Evolutionary conservation across 2,329 filamentous ascomycete species (phyloP), one percentile per base, ranked within the genome.

Genomic region (Beauveria caledonica): DNA sequence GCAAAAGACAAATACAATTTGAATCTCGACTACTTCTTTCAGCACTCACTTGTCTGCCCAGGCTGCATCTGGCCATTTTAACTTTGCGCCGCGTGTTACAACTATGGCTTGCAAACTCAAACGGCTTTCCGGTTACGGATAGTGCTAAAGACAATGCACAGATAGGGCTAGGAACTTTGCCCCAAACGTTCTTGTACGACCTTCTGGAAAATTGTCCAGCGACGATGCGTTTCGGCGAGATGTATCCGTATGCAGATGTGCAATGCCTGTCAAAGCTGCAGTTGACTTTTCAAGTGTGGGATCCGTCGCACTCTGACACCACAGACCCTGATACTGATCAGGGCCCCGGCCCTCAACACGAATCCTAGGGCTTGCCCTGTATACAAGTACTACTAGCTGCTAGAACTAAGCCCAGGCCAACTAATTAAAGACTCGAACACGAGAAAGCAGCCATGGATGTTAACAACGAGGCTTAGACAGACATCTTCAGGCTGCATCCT

Each of bases 101-200:
- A 42, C 23, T 57, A 45, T 27, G 55, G 40, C 44, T 57, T 50
- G 33, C 55, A 58, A 40, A 50, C 55, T 29, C 45, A 58, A 50
- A 7, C 33, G 27, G 25, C 23, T 40, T 46, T 15, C n/a, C n/a
- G n/a, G n/a, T n/a, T n/a, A n/a, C 45, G 11, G 55, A 33, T 36
- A 23, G 25, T 58, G 39, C 49, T 39, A 46, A 45, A 44, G 48
- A n/a, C 45, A 3, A 36, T 27, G 23, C 48, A 45, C 19, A 49
- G n/a, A 45, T 45, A 45, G 39, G 53, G 46, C 45, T 50, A 50
- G 27, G 45, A 33, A 58, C 23, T 29, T 21, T 36, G 13, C 23
- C 36, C 21, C 23, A 19, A 42, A 27, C 21, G n/a, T 13, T 57
- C 21, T 46, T 48, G 2, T 19, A 23, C 25, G 42, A 33, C 19